Base-by-base conservation (phyloP, 495 filamentous ascomycete genomes). In the Lindgomyces ingoldianus region DNA sequence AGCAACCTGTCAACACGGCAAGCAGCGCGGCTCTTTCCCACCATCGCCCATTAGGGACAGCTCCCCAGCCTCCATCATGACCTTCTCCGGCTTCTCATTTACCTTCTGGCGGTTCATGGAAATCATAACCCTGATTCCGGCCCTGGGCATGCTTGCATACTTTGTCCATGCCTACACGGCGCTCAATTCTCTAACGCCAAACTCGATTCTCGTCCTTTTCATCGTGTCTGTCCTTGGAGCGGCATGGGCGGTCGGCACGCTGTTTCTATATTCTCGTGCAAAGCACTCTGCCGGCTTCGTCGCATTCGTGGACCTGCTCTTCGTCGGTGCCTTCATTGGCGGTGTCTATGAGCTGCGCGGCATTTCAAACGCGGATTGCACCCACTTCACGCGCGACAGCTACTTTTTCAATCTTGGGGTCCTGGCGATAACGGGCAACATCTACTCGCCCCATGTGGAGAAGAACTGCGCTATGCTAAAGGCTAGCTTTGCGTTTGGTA, bases 381-480 rank as follows among this genome's bases (percentile, higher is more conserved):
- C 81, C 1, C 68, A 79, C 71, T 81, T 88, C 78, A 61, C 72
- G 27, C 74, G 74, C 19, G 75, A 74, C 48, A 57, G 65, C 1
- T 82, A 82, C 49, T 85, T 81, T 44, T 57, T 87, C 62, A 12
- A 49, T 9, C 59, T 89, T 54, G 80, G 78, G 21, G 77, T 91
- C 12, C 83, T 90, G 46, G 85, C 57, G 22, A 36, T 60, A 16
- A 72, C 73, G 1, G 53, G 79, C 1, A 79, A 79, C 51, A 80
- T 76, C 19, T 72, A 80, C 4, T 60, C 80, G 22, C 55, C 85
- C 2, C 71, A 79, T 12, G 69, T 85, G 22, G 83, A 92, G 72
- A 93, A 93, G 82, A 82, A 81, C 2, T 96, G 92, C 75, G 83
- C 84, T 18, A 93, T 96, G 91, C 83, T 93, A 56, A 96, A 96